A percentile compares a stretch with the other conserved stretches of the same genome.
phyloP scores from a whole-genome alignment of 192 early-diverging fungal genomes.

The Backusella tarrabulga region DNA sequence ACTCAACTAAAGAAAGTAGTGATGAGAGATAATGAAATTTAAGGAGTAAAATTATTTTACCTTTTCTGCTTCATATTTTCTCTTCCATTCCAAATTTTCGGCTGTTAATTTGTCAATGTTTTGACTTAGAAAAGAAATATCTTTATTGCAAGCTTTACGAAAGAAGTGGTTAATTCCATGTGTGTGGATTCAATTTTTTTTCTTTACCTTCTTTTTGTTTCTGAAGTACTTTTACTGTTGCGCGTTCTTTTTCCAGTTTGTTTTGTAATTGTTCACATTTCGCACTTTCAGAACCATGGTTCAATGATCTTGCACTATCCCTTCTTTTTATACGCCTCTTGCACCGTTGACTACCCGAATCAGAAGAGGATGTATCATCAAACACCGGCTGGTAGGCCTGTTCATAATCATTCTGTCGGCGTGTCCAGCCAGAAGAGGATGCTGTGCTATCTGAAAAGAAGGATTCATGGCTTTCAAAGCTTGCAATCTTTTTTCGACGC shows the following conservation, averaged over 20 bases:
- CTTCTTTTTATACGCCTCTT: constrained; percentile 3
- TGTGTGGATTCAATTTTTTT: not conserved
- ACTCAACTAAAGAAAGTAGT: not conserved
- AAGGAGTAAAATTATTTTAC: constrained; percentile 7
- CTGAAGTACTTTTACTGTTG: constrained; percentile 25
- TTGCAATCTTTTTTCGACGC: not conserved
- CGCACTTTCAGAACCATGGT: not conserved
- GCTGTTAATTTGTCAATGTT: constrained; percentile 20
- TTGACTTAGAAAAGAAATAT: constrained; percentile 32
- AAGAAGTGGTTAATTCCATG: not conserved
- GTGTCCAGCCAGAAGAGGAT: not conserved
- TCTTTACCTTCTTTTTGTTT: constrained; percentile 34
- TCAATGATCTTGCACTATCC: constrained; percentile 12
- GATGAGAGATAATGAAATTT: not conserved
- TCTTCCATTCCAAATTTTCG: constrained; percentile 25
- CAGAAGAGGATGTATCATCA: constrained; percentile 10
- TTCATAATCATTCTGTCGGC: not conserved
- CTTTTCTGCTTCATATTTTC: constrained; percentile 25
- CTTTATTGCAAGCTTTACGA: constrained; percentile 24
- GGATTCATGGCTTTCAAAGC: constrained; percentile 9
- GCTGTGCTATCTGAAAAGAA: not conserved
- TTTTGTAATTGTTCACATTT: constrained; percentile 18
- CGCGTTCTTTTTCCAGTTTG: constrained; percentile 24
- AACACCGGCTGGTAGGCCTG: not conserved
- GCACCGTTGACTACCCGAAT: constrained; percentile 5